These are phyloP conservation scores for Chlorella variabilis DNA, from an alignment of 163 green algal species.

Conservation along the genomic window DNA sequence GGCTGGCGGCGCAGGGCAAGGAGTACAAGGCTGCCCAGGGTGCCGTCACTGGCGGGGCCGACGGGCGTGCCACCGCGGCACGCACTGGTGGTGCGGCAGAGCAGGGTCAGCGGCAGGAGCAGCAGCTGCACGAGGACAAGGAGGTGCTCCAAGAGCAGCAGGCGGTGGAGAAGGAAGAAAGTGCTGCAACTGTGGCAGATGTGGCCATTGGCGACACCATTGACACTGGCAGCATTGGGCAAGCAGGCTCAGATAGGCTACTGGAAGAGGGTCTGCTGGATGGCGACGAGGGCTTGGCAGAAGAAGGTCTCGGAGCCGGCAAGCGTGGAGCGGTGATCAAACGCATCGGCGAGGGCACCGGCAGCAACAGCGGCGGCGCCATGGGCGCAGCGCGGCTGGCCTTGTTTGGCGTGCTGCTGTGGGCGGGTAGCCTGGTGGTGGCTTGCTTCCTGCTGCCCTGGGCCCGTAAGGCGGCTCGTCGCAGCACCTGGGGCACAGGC, in stretches of 20 bases:
- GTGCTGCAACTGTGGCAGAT: background rate
- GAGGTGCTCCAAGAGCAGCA: background rate
- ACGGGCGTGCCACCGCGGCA: background rate
- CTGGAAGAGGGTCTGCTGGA: conserved; percentile 3
- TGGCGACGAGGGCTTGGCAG: background rate
- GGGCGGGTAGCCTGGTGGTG: conserved; percentile 12
- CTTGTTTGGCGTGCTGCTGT: conserved; percentile 28
- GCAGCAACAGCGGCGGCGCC: background rate
- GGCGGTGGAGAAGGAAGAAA: background rate
- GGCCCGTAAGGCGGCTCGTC: background rate
- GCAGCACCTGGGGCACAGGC: background rate
- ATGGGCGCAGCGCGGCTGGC: conserved; percentile 5
- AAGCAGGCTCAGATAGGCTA: background rate
- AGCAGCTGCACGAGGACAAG: conserved; percentile 23
- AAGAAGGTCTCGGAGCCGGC: background rate
- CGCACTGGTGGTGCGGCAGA: background rate
- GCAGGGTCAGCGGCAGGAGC: conserved; percentile 25
- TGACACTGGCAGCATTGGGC: background rate
- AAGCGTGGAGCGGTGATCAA: conserved; percentile 2
- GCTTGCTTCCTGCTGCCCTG: conserved; percentile 32
- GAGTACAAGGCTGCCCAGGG: conserved; percentile 23
- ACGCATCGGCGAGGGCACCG: background rate
- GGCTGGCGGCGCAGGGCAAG: conserved; percentile 40
- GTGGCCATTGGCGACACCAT: too few species aligned
- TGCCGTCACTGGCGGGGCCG: background rate